Evolutionary conservation across 2,329 filamentous ascomycete genomes (phyloP).

Genomic region (Amauroascus niger): DNA sequence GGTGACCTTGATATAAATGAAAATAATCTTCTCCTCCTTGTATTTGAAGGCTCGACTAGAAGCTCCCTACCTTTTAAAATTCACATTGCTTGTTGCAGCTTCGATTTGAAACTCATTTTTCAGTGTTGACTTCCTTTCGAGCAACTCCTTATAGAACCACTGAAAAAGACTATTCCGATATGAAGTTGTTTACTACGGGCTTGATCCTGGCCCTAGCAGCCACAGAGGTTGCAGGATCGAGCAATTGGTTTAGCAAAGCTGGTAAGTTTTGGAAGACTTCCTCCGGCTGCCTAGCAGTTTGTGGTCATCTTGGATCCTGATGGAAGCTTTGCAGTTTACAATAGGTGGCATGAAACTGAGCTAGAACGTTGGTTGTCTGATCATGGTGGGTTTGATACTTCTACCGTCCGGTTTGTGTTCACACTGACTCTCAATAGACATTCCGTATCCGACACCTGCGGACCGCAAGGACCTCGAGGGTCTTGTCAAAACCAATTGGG

Average conservation of each 20-base stretch:
- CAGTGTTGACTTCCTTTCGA: background rate
- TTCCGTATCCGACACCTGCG: slow-evolving; percentile 80
- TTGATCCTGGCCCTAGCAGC: slow-evolving; percentile 63
- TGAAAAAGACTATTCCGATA: slow-evolving; percentile 29
- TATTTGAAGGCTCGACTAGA: background rate
- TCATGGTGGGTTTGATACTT: slow-evolving; percentile 50
- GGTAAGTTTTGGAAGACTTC: slow-evolving; percentile 45
- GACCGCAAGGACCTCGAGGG: slow-evolving; percentile 92
- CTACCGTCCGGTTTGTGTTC: too few species aligned
- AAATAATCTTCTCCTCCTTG: background rate
- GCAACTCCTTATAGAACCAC: background rate
- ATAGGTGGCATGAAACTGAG: slow-evolving; percentile 98
- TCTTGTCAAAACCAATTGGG: slow-evolving; percentile 84
- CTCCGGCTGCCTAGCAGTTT: background rate
- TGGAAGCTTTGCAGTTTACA: slow-evolving; percentile 58
- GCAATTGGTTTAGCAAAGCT: slow-evolving; percentile 76
- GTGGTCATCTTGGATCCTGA: background rate
- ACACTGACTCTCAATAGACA: slow-evolving; percentile 36
- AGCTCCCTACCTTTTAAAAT: background rate
- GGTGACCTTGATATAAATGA: slow-evolving; percentile 1
- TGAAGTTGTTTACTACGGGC: slow-evolving; percentile 67
- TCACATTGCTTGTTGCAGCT: background rate
- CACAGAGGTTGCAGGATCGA: slow-evolving; percentile 55
- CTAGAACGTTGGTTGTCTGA: slow-evolving; percentile 94
- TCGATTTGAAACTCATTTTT: background rate